Conservation (phyloP, 352 stramenopile genomes). For the Pythium guiyangense region DNA sequence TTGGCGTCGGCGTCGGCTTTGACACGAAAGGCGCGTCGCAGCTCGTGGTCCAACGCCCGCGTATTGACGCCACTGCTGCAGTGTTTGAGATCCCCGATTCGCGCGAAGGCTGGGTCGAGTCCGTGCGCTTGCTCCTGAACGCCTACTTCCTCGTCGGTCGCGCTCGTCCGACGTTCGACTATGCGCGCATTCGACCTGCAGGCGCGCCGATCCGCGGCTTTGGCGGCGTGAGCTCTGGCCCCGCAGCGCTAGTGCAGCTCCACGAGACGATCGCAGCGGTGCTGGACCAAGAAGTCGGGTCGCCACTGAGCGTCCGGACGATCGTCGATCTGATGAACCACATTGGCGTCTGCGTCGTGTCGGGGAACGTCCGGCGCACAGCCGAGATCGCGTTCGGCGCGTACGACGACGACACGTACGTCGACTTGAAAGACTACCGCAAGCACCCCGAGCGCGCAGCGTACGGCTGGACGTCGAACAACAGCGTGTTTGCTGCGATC, state of each 20-base stretch:
- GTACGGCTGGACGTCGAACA: conserved; percentile 94
- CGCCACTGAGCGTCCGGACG: conserved; percentile 48
- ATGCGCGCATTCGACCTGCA: conserved; percentile 73
- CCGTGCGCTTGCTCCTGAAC: conserved; percentile 75
- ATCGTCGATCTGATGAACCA: conserved; percentile 95
- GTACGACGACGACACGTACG: conserved; percentile 80
- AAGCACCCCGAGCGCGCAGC: conserved; percentile 84
- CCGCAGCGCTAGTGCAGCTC: conserved; percentile 63
- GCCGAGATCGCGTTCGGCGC: conserved; percentile 94
- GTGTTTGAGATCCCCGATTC: conserved; percentile 50
- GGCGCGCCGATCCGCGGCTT: conserved; percentile 89
- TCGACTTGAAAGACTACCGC: conserved; percentile 91
- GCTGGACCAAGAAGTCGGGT: conserved; percentile 45
- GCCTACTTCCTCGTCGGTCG: conserved; percentile 68
- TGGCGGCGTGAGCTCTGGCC: conserved; percentile 86
- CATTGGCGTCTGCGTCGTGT: conserved; percentile 88
- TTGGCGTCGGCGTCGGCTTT: conserved; percentile 92
- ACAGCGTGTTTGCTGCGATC: conserved; percentile 90
- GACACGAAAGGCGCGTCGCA: conserved; percentile 88
- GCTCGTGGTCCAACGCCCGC: conserved; percentile 30
- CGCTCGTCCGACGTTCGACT: conserved; percentile 62
- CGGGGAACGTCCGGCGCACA: conserved; percentile 91
- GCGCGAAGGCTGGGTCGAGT: conserved; percentile 87
- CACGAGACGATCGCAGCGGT: conserved; percentile 58
- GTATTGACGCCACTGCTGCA: conserved; percentile 6